These are phyloP conservation scores for Taiozyma onychis DNA, from an alignment of 1,139 yeast species.

Conservation along the genomic window DNA sequence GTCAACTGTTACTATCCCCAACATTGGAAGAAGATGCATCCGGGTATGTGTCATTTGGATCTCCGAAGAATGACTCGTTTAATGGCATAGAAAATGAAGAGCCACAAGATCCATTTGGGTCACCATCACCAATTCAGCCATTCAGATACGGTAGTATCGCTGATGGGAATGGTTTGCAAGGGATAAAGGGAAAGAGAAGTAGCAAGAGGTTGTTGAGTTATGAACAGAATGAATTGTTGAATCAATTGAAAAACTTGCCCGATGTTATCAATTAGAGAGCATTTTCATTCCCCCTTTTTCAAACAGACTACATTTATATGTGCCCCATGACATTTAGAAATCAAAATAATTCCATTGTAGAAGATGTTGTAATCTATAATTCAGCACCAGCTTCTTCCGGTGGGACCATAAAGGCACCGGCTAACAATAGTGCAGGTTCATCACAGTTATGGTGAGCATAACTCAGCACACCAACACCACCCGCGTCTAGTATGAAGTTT, in stretches of 20 bases:
- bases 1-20: constrained; percentile 2
- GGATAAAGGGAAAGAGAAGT: constrained; percentile 5
- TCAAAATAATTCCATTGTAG: not conserved
- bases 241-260: constrained; percentile 30
- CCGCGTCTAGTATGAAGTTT: constrained; percentile 82
- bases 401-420: constrained; percentile 76
- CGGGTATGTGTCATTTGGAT: constrained; percentile 35
- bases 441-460: constrained; percentile 80
- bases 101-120: not conserved
- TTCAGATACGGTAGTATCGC: constrained; percentile 15
- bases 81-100: not conserved
- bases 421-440: constrained; percentile 81
- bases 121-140: constrained; percentile 1
- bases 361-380: not conserved
- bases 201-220: constrained; percentile 36
- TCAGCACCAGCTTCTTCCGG: constrained; percentile 35
- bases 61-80: constrained; percentile 19
- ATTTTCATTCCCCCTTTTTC: not conserved
- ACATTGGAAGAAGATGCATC: constrained; percentile 21
- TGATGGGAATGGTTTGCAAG: constrained; percentile 4
- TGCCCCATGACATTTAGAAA: not conserved
- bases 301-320: not conserved
- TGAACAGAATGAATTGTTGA: constrained; percentile 44
- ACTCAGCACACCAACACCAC: constrained; percentile 89
- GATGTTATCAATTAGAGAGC: constrained; percentile 4